Conservation (phyloP, 2,329 filamentous ascomycete genomes). For the Penicillium sp. region DNA sequence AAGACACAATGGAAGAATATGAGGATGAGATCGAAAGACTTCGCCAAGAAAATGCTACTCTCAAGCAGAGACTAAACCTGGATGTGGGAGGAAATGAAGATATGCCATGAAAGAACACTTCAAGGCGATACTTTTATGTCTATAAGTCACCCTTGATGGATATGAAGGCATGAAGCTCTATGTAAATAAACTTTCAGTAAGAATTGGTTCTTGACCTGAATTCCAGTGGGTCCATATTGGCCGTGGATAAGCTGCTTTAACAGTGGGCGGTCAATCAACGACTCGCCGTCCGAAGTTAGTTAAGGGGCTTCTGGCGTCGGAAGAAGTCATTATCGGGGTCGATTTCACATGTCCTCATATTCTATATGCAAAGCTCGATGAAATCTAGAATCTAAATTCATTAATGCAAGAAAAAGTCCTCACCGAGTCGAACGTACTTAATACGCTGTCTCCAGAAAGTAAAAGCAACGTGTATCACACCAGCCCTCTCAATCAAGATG, state of each 20-base stretch:
- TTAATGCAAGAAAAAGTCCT: conserved; percentile 16
- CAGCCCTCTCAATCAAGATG: conserved; percentile 33
- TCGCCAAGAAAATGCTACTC: conserved; percentile 7
- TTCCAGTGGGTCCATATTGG: too few relatives aligned
- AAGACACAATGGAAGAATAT: conserved; percentile 62
- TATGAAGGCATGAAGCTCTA: neutral
- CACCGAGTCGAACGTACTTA: conserved; percentile 37
- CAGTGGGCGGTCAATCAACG: too few relatives aligned
- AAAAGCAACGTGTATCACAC: conserved; percentile 41
- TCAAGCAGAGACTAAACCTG: conserved; percentile 4
- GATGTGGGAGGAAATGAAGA: neutral
- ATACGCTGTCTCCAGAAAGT: conserved; percentile 48
- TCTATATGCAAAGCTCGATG: too few relatives aligned
- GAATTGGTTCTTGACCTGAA: too few relatives aligned
- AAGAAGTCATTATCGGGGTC: too few relatives aligned
- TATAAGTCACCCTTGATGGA: neutral
- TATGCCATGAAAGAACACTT: neutral
- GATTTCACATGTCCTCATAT: too few relatives aligned
- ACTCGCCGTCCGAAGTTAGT: too few relatives aligned
- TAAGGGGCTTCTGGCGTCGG: too few relatives aligned
- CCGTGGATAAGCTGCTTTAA: too few relatives aligned
- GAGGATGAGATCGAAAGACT: conserved; percentile 51
- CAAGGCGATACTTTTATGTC: neutral
- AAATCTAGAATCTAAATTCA: neutral
- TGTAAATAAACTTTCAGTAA: too few relatives aligned